A percentile compares a stretch with the other conserved stretches of the same genome.
phyloP scores from a whole-genome alignment of 78 protist genomes.

The Dictyostelium purpureum region DNA sequence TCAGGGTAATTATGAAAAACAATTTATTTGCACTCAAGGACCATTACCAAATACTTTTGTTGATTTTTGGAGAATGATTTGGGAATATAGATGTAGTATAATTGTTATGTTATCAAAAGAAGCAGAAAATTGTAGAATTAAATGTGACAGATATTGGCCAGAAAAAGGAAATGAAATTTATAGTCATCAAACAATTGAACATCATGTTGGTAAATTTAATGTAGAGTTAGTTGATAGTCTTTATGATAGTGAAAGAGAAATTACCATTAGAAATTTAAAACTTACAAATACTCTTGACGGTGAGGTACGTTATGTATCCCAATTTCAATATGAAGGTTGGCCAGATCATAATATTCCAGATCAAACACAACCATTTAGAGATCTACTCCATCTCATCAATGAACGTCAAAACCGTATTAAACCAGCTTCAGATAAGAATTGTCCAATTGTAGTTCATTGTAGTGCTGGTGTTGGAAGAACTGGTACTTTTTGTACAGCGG shows the following conservation, averaged over 20 bases:
- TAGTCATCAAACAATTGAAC: neutral
- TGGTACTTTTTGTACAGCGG: conserved; percentile 89
- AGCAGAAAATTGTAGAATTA: conserved; percentile 62
- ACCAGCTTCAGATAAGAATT: neutral
- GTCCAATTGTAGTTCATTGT: conserved; percentile 89
- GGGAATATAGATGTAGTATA: conserved; percentile 63
- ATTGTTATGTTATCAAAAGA: conserved; percentile 87
- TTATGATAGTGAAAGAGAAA: conserved; percentile 18
- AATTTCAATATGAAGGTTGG: conserved; percentile 90
- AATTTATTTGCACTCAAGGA: conserved; percentile 89
- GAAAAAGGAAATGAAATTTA: conserved; percentile 20
- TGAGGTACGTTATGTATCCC: conserved; percentile 17
- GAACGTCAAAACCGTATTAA: conserved; percentile 27
- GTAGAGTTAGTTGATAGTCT: neutral
- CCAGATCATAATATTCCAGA: conserved; percentile 89
- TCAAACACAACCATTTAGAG: conserved; percentile 59
- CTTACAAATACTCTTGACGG: neutral
- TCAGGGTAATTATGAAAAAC: conserved; percentile 45
- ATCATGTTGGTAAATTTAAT: conserved; percentile 1
- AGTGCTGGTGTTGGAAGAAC: conserved; percentile 92
- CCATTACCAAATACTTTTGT: conserved; percentile 81
- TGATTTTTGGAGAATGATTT: conserved; percentile 93
- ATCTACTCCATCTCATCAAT: conserved; percentile 35
- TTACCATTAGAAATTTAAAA: conserved; percentile 35
- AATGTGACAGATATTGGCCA: conserved; percentile 86